A percentile compares a stretch with the other conserved stretches of the same genome.
Conservation (phyloP, 352 stramenopile species). For the Phytophthora citrophthora region DNA sequence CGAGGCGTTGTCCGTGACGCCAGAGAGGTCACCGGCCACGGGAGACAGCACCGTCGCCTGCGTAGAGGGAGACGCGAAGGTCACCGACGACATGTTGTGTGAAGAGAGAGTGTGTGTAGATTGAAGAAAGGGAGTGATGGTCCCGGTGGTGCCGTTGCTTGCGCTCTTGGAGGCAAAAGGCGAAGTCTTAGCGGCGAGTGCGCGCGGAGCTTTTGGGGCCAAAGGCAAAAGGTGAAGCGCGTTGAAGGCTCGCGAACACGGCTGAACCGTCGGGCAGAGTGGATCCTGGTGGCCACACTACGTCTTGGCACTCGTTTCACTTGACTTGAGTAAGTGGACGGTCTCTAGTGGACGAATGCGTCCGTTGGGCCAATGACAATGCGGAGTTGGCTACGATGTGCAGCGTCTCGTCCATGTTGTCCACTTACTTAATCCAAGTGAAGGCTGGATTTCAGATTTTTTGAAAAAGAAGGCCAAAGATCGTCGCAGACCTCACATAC, state of each 20-base stretch:
- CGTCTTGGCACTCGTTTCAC: conserved; percentile 7
- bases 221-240: neutral
- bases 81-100: conserved; percentile 41
- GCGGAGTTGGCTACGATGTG: neutral
- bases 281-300: conserved; percentile 5
- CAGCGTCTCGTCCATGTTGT: conserved; percentile 8
- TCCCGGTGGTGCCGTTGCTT: conserved; percentile 33
- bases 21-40: conserved; percentile 36
- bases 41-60: conserved; percentile 44
- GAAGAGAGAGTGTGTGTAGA: neutral
- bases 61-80: conserved; percentile 27
- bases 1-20: conserved; percentile 49
- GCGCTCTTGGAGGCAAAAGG: conserved; percentile 44
- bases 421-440: conserved; percentile 26
- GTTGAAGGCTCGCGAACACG: conserved; percentile 21
- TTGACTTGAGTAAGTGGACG: conserved; percentile 30
- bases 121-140: conserved; percentile 24
- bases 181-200: conserved; percentile 42
- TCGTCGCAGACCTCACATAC: conserved; percentile 12
- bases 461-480: conserved; percentile 16
- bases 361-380: conserved; percentile 17
- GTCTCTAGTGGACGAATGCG: conserved; percentile 2
- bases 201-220: conserved; percentile 22
- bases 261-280: conserved; percentile 15
- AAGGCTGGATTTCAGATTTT: conserved; percentile 6